Conservation (phyloP, 192 early-diverging fungal species). For the Piromyces finnis region DNA sequence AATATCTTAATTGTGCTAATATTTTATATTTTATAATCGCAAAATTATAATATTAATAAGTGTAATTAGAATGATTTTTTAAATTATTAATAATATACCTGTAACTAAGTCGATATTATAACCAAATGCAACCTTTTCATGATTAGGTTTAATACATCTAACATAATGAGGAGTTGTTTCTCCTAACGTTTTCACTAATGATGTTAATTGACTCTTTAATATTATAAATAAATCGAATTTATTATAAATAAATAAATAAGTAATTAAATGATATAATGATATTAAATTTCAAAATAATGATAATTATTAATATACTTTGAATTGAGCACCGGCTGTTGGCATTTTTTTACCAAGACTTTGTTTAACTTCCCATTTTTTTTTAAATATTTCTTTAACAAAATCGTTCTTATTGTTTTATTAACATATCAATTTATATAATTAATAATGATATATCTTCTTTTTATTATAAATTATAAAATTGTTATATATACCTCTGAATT, state of each 20-base stretch:
- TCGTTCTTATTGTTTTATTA: constrained; percentile 5
- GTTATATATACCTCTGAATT: constrained; percentile 14
- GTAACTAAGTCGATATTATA: constrained; percentile 28
- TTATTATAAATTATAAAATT: too few species aligned
- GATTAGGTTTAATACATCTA: constrained; percentile 38
- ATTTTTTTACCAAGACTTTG: constrained; percentile 6
- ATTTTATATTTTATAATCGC: too few species aligned
- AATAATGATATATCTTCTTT: too few species aligned
- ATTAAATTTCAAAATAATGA: too few species aligned
- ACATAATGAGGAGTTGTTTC: constrained; percentile 34
- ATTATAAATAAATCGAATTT: too few species aligned
- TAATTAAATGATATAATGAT: too few species aligned
- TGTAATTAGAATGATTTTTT: too few species aligned
- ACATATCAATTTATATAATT: too few species aligned
- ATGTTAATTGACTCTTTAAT: constrained; percentile 19
- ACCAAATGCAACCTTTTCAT: constrained; percentile 21
- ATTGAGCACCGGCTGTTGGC: constrained; percentile 4
- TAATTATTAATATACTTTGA: neutral
- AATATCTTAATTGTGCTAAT: constrained; percentile 27
- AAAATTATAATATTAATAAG: too few species aligned
- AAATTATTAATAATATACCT: too few species aligned
- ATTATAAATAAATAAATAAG: too few species aligned
- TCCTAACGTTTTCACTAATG: constrained; percentile 20
- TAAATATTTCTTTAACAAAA: constrained; percentile 22
- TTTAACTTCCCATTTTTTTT: neutral